Base-by-base conservation (phyloP, 2,329 filamentous ascomycete genomes). In the Penicillium fuscoglaucum region DNA sequence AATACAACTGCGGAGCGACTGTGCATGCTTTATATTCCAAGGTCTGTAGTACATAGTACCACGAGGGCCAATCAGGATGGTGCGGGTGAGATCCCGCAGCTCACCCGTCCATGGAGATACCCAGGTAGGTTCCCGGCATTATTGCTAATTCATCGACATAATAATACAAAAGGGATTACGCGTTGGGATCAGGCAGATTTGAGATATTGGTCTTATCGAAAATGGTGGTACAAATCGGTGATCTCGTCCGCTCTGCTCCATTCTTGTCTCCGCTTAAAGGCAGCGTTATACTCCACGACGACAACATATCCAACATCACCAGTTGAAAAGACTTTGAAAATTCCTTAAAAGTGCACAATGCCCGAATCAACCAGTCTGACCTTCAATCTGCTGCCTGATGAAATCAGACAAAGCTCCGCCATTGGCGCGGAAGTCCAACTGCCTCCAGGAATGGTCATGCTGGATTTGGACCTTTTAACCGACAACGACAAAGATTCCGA, bases 341-440 rank as follows among this genome's bases (percentile, higher is more conserved):
- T 26, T 28, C 6, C 1, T 26, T 6, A 4, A 15, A 10, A 33
- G 7, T 4, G 21, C 31, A 24, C 43, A n/a, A 58, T 58, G 52
- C 45, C 46, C 3, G 57, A 58, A 28, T 19, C 52, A 51, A 55
- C 51, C 7, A 46, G 31, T 19, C 29, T 58, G 5, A 47, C 40
- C 1, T 55, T 58, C 13, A 17, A 43, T 3, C 45, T 58, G 4
- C 51, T 58, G 13, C 10, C 57, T 13, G 33, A 55, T 19, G n/a
- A 37, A 3, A 50, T 47, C 24, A 48, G 57, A 21, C 57, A 58
- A 39, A 40, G 39, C 40, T 55, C 57, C 19, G 57, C 57, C 21
- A 58, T 51, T 17, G 57, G 57, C 12, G 52, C 52, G 7, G 48
- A 56, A 52, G 21, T 59, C 28, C 43, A 59, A 39, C 52, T 57